phyloP scores from a whole-genome alignment of 2,329 filamentous ascomycete species.

The Calonectria hawksworthii region DNA sequence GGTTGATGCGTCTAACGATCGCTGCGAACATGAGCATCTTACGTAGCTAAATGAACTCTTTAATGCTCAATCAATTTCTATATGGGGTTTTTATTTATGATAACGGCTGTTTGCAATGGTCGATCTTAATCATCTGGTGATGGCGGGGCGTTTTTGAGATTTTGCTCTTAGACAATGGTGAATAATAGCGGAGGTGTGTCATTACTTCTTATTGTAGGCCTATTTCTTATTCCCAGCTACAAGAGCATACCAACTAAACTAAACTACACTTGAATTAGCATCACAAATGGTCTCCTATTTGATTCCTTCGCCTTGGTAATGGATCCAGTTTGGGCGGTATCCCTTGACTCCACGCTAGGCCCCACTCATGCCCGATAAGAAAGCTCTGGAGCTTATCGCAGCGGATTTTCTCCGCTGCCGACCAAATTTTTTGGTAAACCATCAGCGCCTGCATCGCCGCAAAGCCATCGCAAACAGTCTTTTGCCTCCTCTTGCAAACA shows the following conservation, averaged over 20 bases:
- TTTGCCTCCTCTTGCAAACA: slow-evolving; percentile 33
- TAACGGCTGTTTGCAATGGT: not conserved
- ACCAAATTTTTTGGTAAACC: slow-evolving; percentile 47
- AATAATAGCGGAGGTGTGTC: no score
- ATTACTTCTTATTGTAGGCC: not conserved
- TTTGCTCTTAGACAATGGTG: not conserved
- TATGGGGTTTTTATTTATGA: not conserved
- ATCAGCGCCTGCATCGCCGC: slow-evolving; percentile 39
- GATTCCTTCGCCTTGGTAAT: slow-evolving; percentile 3
- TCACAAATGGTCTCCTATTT: not conserved
- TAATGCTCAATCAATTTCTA: slow-evolving; percentile 47
- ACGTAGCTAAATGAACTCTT: slow-evolving; percentile 57
- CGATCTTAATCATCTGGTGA: not conserved
- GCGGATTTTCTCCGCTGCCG: slow-evolving; percentile 45
- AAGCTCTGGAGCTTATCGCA: slow-evolving; percentile 46
- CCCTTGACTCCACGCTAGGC: slow-evolving; percentile 34
- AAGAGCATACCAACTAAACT: not conserved
- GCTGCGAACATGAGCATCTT: slow-evolving; percentile 52
- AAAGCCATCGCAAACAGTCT: slow-evolving; percentile 32
- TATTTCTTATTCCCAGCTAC: no score
- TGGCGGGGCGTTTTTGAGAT: not conserved
- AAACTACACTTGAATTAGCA: not conserved
- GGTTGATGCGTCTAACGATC: slow-evolving; percentile 55
- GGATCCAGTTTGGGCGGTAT: slow-evolving; percentile 37
- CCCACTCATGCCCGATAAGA: slow-evolving; percentile 45